Conservation (phyloP, 495 filamentous ascomycete species). For the Hypoxylon intermedium region DNA sequence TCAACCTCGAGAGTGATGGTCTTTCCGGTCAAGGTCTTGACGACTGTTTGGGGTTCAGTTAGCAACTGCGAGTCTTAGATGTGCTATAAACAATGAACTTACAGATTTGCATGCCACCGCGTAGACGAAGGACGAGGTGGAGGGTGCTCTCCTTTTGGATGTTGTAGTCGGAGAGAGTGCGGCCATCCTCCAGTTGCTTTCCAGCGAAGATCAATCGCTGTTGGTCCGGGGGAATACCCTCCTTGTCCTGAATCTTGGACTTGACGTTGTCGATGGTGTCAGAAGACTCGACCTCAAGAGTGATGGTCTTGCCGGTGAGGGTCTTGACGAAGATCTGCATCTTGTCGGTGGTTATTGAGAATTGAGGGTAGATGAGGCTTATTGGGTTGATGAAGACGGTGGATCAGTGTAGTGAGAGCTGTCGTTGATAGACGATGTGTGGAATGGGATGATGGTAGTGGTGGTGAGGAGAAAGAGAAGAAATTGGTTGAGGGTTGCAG, state of each 20-base stretch:
- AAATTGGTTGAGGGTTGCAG: constrained; percentile 13
- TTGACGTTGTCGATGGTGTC: constrained; percentile 99
- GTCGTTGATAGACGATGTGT: constrained; percentile 1
- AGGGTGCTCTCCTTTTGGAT: constrained; percentile 98
- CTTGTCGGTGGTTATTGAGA: constrained; percentile 32
- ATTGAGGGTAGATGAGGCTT: constrained; percentile 8
- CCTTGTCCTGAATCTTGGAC: constrained; percentile 99
- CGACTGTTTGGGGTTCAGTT: constrained; percentile 62
- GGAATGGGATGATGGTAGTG: background rate
- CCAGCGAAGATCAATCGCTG: constrained; percentile 98
- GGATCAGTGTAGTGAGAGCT: constrained; percentile 49
- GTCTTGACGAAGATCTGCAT: constrained; percentile 94
- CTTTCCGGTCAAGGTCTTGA: constrained; percentile 94
- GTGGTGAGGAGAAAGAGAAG: constrained; percentile 18
- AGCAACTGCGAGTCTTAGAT: constrained; percentile 9
- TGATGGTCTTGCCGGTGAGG: constrained; percentile 98
- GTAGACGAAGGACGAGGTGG: constrained; percentile 94
- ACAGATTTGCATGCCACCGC: constrained; percentile 99
- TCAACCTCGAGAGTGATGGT: constrained; percentile 99
- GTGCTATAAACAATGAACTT: constrained; percentile 45
- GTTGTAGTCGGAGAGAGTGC: constrained; percentile 96
- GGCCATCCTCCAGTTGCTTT: constrained; percentile 97
- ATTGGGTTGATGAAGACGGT: no score
- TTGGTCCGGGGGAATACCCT: constrained; percentile 97
- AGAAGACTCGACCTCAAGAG: constrained; percentile 96